Conservation (phyloP, 768 basidiomycete species). For the Serpula lacrymans region DNA sequence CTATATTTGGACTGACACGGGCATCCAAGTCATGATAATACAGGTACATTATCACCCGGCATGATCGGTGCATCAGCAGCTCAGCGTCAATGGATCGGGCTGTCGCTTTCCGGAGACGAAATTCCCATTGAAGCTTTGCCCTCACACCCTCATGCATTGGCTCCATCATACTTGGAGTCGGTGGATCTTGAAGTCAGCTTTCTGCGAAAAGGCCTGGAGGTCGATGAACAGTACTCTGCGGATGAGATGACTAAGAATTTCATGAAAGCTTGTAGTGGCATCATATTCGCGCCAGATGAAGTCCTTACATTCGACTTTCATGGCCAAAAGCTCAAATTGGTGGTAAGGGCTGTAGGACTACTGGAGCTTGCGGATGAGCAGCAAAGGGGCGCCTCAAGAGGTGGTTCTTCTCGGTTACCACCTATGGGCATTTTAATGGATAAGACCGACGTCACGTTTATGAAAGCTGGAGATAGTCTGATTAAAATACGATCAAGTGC, state of each 20-base stretch:
- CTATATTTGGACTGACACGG: neutral
- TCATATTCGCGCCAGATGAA: constrained; percentile 68
- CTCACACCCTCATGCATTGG: constrained; percentile 44
- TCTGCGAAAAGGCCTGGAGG: constrained; percentile 48
- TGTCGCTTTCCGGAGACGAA: constrained; percentile 74
- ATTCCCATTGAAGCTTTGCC: constrained; percentile 66
- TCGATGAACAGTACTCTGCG: constrained; percentile 70
- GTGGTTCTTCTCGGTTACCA: constrained; percentile 25
- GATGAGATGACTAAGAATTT: constrained; percentile 84
- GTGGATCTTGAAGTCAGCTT: constrained; percentile 82
- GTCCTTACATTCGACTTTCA: constrained; percentile 84
- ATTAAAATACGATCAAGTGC: constrained; percentile 92
- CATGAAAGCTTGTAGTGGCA: constrained; percentile 66
- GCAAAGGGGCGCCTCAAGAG: constrained; percentile 36
- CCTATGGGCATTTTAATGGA: constrained; percentile 79
- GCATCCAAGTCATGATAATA: constrained; percentile 67
- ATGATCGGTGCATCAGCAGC: constrained; percentile 71
- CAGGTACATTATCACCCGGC: constrained; percentile 64
- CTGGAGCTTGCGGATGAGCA: constrained; percentile 65
- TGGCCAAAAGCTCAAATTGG: constrained; percentile 75
- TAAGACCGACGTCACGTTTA: constrained; percentile 86
- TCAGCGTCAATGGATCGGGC: constrained; percentile 87
- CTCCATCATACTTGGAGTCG: constrained; percentile 66
- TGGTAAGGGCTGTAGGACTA: constrained; percentile 55
- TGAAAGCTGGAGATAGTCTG: constrained; percentile 75